These are phyloP conservation scores for Neopestalotiopsis rosae DNA, from an alignment of 2,329 filamentous ascomycete genomes.

Conservation along the genomic window DNA sequence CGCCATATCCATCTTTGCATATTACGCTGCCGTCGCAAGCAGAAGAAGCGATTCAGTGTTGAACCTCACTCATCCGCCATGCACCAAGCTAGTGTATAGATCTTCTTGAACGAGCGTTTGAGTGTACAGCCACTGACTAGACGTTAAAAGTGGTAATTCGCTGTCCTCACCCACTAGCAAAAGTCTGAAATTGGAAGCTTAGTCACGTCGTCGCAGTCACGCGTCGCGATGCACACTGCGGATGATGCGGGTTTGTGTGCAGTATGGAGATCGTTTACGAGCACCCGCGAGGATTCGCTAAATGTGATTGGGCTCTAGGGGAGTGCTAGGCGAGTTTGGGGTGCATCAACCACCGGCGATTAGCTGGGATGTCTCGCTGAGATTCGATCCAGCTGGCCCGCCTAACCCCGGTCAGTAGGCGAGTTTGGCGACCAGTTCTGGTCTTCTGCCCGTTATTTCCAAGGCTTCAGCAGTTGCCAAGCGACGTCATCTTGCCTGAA, in stretches of 20 bases:
- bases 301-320: background rate
- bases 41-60: background rate
- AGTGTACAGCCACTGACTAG: background rate
- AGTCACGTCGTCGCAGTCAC: background rate
- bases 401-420: background rate
- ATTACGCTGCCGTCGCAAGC: background rate
- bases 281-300: background rate
- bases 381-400: background rate
- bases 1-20: conserved; percentile 21
- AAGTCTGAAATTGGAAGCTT: background rate
- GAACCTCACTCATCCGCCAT: background rate
- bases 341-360: background rate
- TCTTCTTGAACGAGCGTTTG: background rate
- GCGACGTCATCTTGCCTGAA: conserved; percentile 7
- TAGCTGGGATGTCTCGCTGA: background rate
- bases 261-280: background rate
- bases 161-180: background rate
- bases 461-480: conserved; percentile 3
- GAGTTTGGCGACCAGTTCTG: background rate
- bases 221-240: background rate
- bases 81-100: background rate
- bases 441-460: background rate
- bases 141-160: background rate
- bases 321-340: background rate
- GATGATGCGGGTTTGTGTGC: background rate